Evolutionary conservation across 805 yeast genomes (phyloP), one percentile per base, ranked within the genome.

Genomic region (Pichia membranifaciens): DNA sequence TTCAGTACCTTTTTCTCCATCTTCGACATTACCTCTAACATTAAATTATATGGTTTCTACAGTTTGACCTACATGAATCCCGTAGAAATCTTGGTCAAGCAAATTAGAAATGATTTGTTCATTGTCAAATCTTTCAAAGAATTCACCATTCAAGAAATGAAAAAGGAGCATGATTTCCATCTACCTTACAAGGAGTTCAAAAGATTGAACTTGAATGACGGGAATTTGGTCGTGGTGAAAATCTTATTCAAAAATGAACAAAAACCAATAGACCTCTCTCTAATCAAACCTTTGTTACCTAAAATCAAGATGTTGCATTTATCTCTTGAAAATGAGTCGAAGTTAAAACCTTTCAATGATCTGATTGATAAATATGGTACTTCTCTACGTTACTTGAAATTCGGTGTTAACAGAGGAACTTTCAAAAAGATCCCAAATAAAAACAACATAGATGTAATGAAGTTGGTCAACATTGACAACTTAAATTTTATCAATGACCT

Each of bases 161-260:
- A 60, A 45, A 56, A 53, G 31, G 64, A 60, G 44, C 65, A 60
- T 45, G 65, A 61, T 50, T 61, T 61, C 46, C 65, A 61, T 54
- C 52, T 61, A 36, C 65, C 65, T 20, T 60, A 61, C 38, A 61
- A 61, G 42, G 65, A 61, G 38, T 61, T 61, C 43, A 59, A 57
- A 45, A 51, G 65, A 35, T 48, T 61, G 35, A 57, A 59, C 39
- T 47, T 61, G 29, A 57, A 55, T 31, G 57, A 60, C 50, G 65
- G 65, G 29, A 60, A 58, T 39, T 50, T 61, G 34, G 64, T 61
- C 20, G 64, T 61, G 18, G 61, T 61, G 25, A 61, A 61, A 47
- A 58, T 61, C 23, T 41, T 61, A 41, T 60, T 61, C 49, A 61
- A 59, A 49, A 58, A 60, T 50, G 64, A 60, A 42, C 64, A 61